These are phyloP conservation scores for Xerocomus brunneocitrinus DNA, from an alignment of 768 basidiomycete genomes.

Conservation along the genomic window DNA sequence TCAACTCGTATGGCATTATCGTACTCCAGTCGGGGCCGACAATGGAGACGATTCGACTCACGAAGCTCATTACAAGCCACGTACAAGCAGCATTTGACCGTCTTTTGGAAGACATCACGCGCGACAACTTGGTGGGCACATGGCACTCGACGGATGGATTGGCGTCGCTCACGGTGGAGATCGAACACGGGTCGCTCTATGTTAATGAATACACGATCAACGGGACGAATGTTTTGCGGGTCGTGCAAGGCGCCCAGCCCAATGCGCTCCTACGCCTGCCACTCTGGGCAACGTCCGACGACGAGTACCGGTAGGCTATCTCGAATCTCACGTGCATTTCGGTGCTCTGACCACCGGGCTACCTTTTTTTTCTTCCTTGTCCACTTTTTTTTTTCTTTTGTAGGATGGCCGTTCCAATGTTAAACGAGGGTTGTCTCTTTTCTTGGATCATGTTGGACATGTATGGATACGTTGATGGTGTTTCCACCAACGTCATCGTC, in stretches of 20 bases:
- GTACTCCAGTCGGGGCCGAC: slow-evolving; percentile 38
- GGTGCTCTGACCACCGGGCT: background rate
- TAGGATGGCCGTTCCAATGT: slow-evolving; percentile 15
- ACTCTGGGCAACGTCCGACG: slow-evolving; percentile 36
- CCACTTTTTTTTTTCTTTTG: background rate
- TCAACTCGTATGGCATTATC: slow-evolving; percentile 39
- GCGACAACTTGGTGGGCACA: slow-evolving; percentile 29
- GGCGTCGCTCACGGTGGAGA: slow-evolving; percentile 27
- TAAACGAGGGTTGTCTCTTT: slow-evolving; percentile 18
- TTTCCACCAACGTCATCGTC: slow-evolving; percentile 18
- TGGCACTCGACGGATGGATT: slow-evolving; percentile 31
- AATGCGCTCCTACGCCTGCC: slow-evolving; percentile 6
- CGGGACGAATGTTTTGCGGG: slow-evolving; percentile 32
- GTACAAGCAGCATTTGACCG: slow-evolving; percentile 35
- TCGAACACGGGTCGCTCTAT: slow-evolving; percentile 27
- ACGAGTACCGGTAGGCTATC: slow-evolving; percentile 35
- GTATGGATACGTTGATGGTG: slow-evolving; percentile 24
- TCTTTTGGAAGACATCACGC: slow-evolving; percentile 27
- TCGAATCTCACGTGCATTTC: no score
- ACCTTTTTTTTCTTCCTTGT: background rate
- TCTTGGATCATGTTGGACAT: slow-evolving; percentile 19
- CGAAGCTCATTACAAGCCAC: slow-evolving; percentile 29
- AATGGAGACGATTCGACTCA: slow-evolving; percentile 28
- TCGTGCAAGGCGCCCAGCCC: slow-evolving; percentile 24
- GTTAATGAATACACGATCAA: slow-evolving; percentile 32